Conservation (phyloP, 1,284 basidiomycete species). For the Singerocomus inundabilis region DNA sequence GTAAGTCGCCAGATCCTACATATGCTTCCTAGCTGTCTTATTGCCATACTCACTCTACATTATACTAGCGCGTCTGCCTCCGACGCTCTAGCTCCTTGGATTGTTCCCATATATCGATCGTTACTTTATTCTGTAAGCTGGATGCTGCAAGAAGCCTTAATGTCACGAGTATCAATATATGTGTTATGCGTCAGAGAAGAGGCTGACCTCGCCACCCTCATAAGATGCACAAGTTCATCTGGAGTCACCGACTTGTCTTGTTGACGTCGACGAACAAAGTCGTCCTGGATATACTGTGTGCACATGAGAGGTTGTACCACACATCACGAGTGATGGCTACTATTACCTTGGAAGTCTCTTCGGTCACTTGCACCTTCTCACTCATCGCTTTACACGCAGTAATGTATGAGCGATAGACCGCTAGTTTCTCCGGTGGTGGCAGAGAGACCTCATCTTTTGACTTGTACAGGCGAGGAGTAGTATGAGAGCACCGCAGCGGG, state of each 20-base stretch:
- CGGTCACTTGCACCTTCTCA: constrained; percentile 51
- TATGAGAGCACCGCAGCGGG: constrained; percentile 38
- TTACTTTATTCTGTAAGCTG: constrained; percentile 44
- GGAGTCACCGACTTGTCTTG: constrained; percentile 45
- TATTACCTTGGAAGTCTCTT: constrained; percentile 53
- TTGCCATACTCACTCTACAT: constrained; percentile 9
- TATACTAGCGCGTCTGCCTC: constrained; percentile 17
- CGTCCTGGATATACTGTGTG: constrained; percentile 65
- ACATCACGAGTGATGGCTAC: neutral
- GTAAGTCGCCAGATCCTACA: neutral
- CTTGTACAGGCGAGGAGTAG: constrained; percentile 46
- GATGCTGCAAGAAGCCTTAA: constrained; percentile 51
- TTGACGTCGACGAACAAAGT: constrained; percentile 66
- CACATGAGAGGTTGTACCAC: neutral
- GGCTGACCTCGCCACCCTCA: constrained; percentile 62
- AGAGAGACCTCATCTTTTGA: constrained; percentile 39
- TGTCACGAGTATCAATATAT: constrained; percentile 32
- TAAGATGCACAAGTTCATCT: constrained; percentile 61
- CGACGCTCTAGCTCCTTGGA: constrained; percentile 43
- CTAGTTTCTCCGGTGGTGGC: constrained; percentile 46
- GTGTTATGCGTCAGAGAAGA: neutral
- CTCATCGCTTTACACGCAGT: constrained; percentile 45
- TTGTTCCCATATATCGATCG: constrained; percentile 46
- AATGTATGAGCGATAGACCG: constrained; percentile 54
- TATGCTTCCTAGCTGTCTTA: neutral